These are phyloP conservation scores for Nothophaeocryptopus gaeumannii DNA, from an alignment of 2,329 filamentous ascomycete species.

Conservation along the genomic window DNA sequence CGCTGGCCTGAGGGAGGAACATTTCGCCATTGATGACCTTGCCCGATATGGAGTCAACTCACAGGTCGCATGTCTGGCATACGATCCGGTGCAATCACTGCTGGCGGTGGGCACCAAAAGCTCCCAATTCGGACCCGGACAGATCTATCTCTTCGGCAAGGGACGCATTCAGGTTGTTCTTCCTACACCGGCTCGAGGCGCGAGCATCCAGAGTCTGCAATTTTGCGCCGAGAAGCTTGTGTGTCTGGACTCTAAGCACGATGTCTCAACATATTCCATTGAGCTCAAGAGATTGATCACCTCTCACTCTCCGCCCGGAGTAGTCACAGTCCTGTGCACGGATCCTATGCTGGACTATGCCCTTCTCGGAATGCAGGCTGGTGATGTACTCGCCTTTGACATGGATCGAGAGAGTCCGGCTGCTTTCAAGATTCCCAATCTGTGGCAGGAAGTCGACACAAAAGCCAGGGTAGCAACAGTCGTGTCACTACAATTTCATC, in stretches of 20 bases:
- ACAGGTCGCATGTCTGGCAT: conserved; percentile 73
- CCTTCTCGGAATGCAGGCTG: conserved; percentile 64
- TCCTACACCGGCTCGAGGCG: conserved; percentile 61
- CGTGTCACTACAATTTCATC: conserved; percentile 79
- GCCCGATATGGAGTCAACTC: conserved; percentile 71
- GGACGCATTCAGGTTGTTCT: conserved; percentile 75
- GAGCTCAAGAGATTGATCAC: conserved; percentile 64
- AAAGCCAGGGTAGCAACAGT: conserved; percentile 63
- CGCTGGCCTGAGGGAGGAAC: conserved; percentile 69
- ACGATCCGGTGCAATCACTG: conserved; percentile 90
- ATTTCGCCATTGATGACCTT: conserved; percentile 80
- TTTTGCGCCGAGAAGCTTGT: conserved; percentile 86
- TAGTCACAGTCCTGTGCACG: conserved; percentile 69
- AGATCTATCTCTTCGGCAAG: conserved; percentile 86
- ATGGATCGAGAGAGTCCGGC: conserved; percentile 76
- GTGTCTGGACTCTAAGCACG: conserved; percentile 80
- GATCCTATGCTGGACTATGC: conserved; percentile 94
- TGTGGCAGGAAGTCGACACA: conserved; percentile 75
- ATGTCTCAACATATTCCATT: conserved; percentile 79
- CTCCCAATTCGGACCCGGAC: conserved; percentile 77
- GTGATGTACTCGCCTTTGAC: conserved; percentile 89
- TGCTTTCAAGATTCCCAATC: conserved; percentile 78
- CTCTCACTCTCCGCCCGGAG: conserved; percentile 72
- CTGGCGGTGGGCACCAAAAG: conserved; percentile 88
- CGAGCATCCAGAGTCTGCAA: conserved; percentile 72